phyloP scores from a whole-genome alignment of 352 stramenopile species.

The Thalassiosira mediterranea region DNA sequence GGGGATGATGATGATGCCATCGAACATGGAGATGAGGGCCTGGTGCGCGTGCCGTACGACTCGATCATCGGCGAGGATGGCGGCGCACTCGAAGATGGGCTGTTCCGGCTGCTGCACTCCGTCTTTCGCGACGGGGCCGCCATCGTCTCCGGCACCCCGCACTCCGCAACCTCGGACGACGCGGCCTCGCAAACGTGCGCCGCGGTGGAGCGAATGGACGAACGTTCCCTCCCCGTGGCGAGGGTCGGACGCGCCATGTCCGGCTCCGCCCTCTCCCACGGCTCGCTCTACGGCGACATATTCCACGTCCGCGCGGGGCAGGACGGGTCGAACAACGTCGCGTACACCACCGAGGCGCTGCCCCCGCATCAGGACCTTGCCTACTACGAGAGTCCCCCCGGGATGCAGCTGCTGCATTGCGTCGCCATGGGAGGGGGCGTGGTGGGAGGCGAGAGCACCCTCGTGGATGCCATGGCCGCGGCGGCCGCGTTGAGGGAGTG shows the following conservation, averaged over 20 bases:
- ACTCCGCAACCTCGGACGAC: conserved; percentile 8
- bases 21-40: conserved; percentile 34
- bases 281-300: conserved; percentile 86
- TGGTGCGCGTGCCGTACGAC: conserved; percentile 45
- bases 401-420: conserved; percentile 93
- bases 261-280: conserved; percentile 75
- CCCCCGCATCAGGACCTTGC: conserved; percentile 93
- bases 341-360: conserved; percentile 90
- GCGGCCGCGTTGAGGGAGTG: conserved; percentile 80
- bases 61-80: conserved; percentile 32
- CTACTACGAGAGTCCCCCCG: conserved; percentile 96
- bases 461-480: conserved; percentile 86
- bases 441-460: conserved; percentile 84
- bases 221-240: conserved; percentile 41
- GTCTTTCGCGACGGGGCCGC: conserved; percentile 56
- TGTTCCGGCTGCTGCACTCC: conserved; percentile 36
- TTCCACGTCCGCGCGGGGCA: conserved; percentile 84
- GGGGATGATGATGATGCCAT: conserved; percentile 24
- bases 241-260: conserved; percentile 57
- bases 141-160: conserved; percentile 39
- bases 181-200: neutral
- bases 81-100: conserved; percentile 9
- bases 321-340: conserved; percentile 89
- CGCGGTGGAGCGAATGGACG: neutral
- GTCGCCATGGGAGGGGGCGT: conserved; percentile 88